Evolutionary conservation across 192 early-diverging fungal species (phyloP).

Genomic region (Linnemannia schmuckeri): DNA sequence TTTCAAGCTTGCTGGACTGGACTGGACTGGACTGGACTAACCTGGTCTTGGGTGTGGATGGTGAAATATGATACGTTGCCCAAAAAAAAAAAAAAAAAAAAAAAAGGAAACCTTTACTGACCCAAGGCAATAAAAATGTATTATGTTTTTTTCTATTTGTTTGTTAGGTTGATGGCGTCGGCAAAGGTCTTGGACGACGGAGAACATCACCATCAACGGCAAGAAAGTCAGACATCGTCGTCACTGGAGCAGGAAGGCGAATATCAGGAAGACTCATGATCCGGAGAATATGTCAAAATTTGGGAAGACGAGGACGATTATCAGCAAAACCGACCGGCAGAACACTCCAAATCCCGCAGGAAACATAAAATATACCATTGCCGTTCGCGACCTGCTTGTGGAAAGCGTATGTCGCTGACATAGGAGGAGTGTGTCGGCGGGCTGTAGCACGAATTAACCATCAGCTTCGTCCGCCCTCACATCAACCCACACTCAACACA

Average conservation of each 20-base stretch:
- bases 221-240: neutral
- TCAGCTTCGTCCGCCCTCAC: neutral
- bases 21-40: no score
- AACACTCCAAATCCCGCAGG: no score
- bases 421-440: no score
- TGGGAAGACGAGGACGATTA: neutral
- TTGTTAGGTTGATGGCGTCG: constrained; percentile 37
- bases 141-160: neutral
- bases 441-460: no score
- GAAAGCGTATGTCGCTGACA: no score
- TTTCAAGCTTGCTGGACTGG: neutral
- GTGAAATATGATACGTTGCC: no score
- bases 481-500: neutral
- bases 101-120: neutral
- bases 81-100: neutral
- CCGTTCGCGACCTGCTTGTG: no score
- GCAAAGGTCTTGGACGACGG: constrained; percentile 24
- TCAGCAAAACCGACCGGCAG: no score
- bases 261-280: constrained; percentile 22
- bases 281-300: neutral
- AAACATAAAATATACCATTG: no score
- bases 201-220: neutral
- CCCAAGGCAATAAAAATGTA: neutral
- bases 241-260: constrained; percentile 11
- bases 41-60: no score